A percentile compares a stretch with the other conserved stretches of the same genome.
phyloP scores from a whole-genome alignment of 352 stramenopile species.

The Pythium guiyangense region DNA sequence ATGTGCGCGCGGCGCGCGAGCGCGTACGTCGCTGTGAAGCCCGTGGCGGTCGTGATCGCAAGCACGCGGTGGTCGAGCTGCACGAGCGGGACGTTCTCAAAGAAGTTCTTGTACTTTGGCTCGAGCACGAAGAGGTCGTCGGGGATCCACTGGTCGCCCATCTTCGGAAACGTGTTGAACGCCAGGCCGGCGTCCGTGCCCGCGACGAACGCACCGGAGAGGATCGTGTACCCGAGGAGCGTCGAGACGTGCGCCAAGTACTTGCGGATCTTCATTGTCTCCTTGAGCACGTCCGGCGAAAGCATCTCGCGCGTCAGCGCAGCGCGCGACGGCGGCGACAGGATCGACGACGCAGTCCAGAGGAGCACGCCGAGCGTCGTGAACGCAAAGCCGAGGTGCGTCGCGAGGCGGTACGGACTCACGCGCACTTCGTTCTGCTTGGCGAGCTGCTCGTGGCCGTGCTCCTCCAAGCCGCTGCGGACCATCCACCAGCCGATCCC shows the following conservation, averaged over 20 bases:
- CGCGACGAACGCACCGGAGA: conserved; percentile 94
- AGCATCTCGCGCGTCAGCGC: conserved; percentile 72
- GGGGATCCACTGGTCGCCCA: conserved; percentile 94
- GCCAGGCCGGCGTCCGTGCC: conserved; percentile 98
- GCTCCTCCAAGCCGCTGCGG: conserved; percentile 95
- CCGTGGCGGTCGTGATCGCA: conserved; percentile 86
- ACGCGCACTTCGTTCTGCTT: conserved; percentile 96
- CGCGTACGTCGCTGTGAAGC: conserved; percentile 62
- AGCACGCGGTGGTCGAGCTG: conserved; percentile 98
- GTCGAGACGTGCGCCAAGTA: conserved; percentile 52
- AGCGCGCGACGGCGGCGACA: conserved; percentile 69
- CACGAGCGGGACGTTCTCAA: conserved; percentile 98
- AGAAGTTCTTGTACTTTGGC: conserved; percentile 94
- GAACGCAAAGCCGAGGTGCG: conserved; percentile 97
- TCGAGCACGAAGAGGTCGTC: conserved; percentile 89
- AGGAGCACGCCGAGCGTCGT: conserved; percentile 94
- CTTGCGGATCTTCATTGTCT: conserved; percentile 62
- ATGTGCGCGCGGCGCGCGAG: conserved; percentile 66
- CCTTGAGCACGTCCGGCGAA: conserved; percentile 67
- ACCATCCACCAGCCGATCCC: conserved; percentile 99
- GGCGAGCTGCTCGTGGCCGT: conserved; percentile 69
- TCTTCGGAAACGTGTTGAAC: conserved; percentile 98
- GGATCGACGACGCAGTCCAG: conserved; percentile 92
- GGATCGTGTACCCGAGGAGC: conserved; percentile 75
- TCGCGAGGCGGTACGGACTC: conserved; percentile 94